These are phyloP conservation scores for Physcia stellaris DNA, from an alignment of 495 filamentous ascomycete genomes.

Conservation along the genomic window DNA sequence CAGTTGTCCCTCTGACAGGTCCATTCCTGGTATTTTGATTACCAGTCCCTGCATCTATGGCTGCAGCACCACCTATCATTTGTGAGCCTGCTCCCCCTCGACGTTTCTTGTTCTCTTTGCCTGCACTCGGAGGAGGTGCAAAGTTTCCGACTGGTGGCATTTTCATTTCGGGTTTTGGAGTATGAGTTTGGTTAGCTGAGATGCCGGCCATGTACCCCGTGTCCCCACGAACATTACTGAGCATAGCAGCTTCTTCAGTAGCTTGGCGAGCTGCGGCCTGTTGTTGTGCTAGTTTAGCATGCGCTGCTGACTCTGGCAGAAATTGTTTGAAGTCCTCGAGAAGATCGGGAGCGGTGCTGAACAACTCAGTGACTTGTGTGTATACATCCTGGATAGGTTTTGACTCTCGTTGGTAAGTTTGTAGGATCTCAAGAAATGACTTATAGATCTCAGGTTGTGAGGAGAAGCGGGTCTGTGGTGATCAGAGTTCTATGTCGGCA, in stretches of 20 bases:
- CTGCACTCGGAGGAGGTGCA: conserved; percentile 64
- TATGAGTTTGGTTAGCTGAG: conserved; percentile 30
- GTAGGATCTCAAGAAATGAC: conserved; percentile 94
- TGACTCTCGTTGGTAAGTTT: conserved; percentile 96
- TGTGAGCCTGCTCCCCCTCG: conserved; percentile 29
- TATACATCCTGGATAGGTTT: conserved; percentile 99
- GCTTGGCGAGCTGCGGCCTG: conserved; percentile 48
- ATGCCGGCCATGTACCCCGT: conserved; percentile 25
- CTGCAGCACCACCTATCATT: conserved; percentile 13
- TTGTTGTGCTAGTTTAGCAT: conserved; percentile 68
- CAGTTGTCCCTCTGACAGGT: conserved; percentile 28
- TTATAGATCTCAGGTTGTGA: conserved; percentile 97
- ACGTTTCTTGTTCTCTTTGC: conserved; percentile 73
- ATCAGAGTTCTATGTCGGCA: not conserved
- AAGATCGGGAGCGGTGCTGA: conserved; percentile 88
- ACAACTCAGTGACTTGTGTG: conserved; percentile 88
- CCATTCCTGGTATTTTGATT: conserved; percentile 11
- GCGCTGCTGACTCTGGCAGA: conserved; percentile 88
- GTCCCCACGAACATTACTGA: conserved; percentile 47
- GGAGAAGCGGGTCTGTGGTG: conserved; percentile 75
- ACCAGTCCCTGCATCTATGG: conserved; percentile 8
- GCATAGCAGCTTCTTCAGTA: conserved; percentile 52
- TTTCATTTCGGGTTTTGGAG: conserved; percentile 45
- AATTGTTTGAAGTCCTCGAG: conserved; percentile 99
- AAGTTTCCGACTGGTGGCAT: conserved; percentile 95